Base-by-base conservation (phyloP, 202 grass and related monocot species). In the Hordeum pubiflorum region DNA sequence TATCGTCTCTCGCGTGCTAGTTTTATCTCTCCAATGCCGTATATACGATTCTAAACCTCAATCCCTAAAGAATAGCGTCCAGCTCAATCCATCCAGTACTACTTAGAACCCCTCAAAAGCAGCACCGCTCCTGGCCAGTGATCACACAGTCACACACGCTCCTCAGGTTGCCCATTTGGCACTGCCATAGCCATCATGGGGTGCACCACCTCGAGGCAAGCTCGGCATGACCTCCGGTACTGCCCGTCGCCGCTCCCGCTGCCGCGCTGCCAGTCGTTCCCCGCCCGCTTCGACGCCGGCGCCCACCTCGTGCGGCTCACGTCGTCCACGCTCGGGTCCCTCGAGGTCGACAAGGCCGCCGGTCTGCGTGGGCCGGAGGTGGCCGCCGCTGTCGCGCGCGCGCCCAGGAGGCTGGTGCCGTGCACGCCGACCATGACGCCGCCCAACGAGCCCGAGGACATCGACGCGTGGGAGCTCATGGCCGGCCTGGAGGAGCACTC, bases 351-450 rank as follows among this genome's bases (percentile, higher is more conserved):
- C 58, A 85, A 79, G 58, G 71, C 44, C 18, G 21, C 60, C 9
- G 37, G 40, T 32, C 58, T 62, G 54, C 76, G 68, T 43, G 72
- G 38, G 3, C 52, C 64, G 20, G 82, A 88, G 50, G 44, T 6
- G 70, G 56, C 68, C 7, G 13, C 69, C 2, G 14, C 77, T 24
- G 33, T 40, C 10, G 58, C 64, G n/a, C 66, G 39, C 36, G 75
- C 56, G 10, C 0, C 70, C 10, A 79, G 24, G 82, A 93, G 88
- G 83, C 36, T 69, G 63, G 79, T 84, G 13, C 79, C 83, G 55
- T 81, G 87, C 14, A 98, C 95, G 17, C 95, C 92, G 33, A 98
- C 86, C 82, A 89, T 86, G 88, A 98, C 95, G 39, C 95, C 95
- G 22, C 95, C 95, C 9, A 98, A 95, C 69, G 95, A 98, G 74